Conservation (phyloP, 352 stramenopile genomes). For the Pythium dissimile region DNA sequence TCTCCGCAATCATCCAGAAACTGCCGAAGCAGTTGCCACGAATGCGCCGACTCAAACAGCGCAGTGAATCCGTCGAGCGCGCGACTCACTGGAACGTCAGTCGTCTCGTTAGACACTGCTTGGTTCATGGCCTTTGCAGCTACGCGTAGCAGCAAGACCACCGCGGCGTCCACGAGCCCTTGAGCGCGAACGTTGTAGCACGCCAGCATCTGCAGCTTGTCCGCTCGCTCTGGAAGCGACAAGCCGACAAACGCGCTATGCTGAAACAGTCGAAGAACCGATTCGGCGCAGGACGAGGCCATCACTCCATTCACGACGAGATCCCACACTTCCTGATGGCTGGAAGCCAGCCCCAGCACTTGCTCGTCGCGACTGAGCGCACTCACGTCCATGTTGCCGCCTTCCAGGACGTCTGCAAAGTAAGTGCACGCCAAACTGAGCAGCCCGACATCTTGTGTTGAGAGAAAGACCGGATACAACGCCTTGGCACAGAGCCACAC, state of each 20-base stretch:
- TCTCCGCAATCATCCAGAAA: constrained; percentile 30
- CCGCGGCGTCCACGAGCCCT: constrained; percentile 52
- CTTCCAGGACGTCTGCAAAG: constrained; percentile 62
- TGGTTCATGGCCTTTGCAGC: constrained; percentile 49
- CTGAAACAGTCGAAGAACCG: constrained; percentile 50
- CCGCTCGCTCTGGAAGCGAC: not conserved
- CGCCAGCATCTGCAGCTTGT: constrained; percentile 48
- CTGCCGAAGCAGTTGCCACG: constrained; percentile 31
- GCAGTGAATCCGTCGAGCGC: constrained; percentile 40
- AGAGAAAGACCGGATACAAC: constrained; percentile 41
- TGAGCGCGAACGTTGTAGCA: constrained; percentile 71
- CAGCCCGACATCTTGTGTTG: constrained; percentile 32
- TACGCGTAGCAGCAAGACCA: constrained; percentile 63
- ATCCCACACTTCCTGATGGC: constrained; percentile 43
- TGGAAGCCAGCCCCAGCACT: constrained; percentile 7
- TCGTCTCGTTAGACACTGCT: not conserved
- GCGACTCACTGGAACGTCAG: not conserved
- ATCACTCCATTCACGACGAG: constrained; percentile 46
- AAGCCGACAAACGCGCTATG: constrained; percentile 24
- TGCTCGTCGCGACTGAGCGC: constrained; percentile 20
- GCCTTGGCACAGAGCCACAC: constrained; percentile 48
- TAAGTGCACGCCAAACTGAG: constrained; percentile 59
- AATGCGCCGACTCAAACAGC: constrained; percentile 42
- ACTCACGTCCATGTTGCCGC: constrained; percentile 37
- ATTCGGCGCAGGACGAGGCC: constrained; percentile 22